Evolutionary conservation across 2,329 filamentous ascomycete genomes (phyloP).

Genomic region (Xylariaceae sp.): DNA sequence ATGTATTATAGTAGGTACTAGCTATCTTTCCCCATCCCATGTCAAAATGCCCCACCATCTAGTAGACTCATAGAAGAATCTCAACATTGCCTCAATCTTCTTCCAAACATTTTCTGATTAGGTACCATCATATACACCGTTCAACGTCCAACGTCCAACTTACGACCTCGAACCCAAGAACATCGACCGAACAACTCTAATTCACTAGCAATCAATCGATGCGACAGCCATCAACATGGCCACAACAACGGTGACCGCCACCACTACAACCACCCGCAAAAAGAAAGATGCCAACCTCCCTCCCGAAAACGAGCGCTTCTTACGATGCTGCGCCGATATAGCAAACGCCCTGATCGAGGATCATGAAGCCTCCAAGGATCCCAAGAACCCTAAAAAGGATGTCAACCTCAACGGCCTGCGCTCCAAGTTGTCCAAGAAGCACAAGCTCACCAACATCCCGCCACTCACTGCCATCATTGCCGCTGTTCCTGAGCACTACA

Average conservation of each 20-base stretch:
- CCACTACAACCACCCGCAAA: slow-evolving; percentile 67
- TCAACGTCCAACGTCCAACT: too few species aligned
- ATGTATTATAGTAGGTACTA: too few species aligned
- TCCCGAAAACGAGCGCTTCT: slow-evolving; percentile 92
- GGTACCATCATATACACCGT: too few species aligned
- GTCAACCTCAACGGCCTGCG: slow-evolving; percentile 91
- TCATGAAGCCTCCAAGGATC: slow-evolving; percentile 80
- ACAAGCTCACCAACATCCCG: slow-evolving; percentile 85
- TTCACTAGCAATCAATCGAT: too few species aligned
- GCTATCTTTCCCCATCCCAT: too few species aligned
- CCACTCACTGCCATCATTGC: slow-evolving; percentile 96
- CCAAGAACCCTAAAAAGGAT: slow-evolving; percentile 77
- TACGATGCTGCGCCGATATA: slow-evolving; percentile 94
- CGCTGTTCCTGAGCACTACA: slow-evolving; percentile 98
- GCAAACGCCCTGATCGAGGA: slow-evolving; percentile 94
- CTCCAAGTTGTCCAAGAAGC: slow-evolving; percentile 89
- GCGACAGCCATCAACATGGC: slow-evolving; percentile 43
- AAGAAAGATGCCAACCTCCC: slow-evolving; percentile 77
- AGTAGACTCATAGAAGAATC: too few species aligned
- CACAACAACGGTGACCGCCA: slow-evolving; percentile 69
- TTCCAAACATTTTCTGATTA: too few species aligned
- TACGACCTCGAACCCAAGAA: too few species aligned
- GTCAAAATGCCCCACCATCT: slow-evolving; percentile 9
- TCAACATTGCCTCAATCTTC: too few species aligned
- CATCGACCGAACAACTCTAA: too few species aligned